phyloP scores from a whole-genome alignment of 495 filamentous ascomycete species.

The Talaromyces liani region DNA sequence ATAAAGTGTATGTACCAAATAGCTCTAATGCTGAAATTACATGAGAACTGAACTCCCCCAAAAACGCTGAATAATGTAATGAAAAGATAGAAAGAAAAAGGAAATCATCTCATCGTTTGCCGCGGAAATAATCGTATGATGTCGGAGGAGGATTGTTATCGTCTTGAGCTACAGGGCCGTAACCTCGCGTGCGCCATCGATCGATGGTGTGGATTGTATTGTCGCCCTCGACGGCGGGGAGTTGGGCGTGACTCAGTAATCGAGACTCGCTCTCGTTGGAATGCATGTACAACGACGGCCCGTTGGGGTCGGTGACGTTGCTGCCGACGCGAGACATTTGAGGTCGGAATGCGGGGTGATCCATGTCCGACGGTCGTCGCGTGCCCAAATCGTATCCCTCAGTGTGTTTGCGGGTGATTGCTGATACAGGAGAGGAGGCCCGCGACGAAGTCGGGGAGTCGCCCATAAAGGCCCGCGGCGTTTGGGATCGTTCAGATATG shows the following conservation, averaged over 20 bases:
- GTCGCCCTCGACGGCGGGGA: constrained; percentile 18
- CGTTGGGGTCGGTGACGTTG: neutral
- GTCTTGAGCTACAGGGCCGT: constrained; percentile 40
- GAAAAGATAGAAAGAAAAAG: neutral
- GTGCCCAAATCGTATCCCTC: constrained; percentile 21
- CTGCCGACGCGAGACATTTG: constrained; percentile 24
- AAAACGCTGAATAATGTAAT: neutral
- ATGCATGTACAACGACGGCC: constrained; percentile 21
- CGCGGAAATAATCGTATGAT: constrained; percentile 37
- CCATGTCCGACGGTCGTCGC: constrained; percentile 8
- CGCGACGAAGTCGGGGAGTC: constrained; percentile 37
- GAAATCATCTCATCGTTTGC: constrained; percentile 10
- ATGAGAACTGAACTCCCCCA: neutral
- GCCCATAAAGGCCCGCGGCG: constrained; percentile 48
- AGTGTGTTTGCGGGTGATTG: constrained; percentile 19
- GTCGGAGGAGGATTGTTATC: constrained; percentile 20
- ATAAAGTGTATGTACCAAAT: neutral
- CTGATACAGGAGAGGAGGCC: constrained; percentile 37
- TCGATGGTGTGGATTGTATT: constrained; percentile 24
- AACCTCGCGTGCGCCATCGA: constrained; percentile 41
- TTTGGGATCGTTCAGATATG: constrained; percentile 56
- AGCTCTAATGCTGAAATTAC: neutral
- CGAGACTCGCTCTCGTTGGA: constrained; percentile 38
- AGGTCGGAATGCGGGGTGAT: constrained; percentile 33
- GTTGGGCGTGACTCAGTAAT: constrained; percentile 36